Evolutionary conservation across 768 basidiomycete species (phyloP), one percentile per base, ranked within the genome.

Genomic region (Boletus rex-veris): DNA sequence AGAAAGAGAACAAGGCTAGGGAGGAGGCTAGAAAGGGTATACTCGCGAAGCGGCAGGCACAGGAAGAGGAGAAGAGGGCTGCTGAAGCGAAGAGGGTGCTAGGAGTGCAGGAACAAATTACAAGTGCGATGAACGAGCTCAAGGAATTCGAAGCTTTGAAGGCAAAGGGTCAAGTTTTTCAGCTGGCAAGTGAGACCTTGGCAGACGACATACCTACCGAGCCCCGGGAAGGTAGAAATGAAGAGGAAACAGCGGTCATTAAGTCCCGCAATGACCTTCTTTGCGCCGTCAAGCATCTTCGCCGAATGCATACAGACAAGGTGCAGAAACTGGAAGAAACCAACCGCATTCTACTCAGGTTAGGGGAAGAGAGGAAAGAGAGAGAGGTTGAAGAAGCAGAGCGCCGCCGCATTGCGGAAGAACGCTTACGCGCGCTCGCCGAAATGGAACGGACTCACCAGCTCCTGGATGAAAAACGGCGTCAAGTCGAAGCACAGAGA

Each of bases 311-410:
- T 37, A 16, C 46, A n/a, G 58, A 61, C 24, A 65, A 57, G 43
- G 24, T 56, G 42, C 58, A 54, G 31, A 45, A 45, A 44, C 26
- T 68, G 28, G 59, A 61, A 47, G 63, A 59, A 46, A 53, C 43
- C 15, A 54, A 44, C 30, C 46, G 31, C 28, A 51, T 48, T 10
- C 59, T 69, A n/a, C 61, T 53, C 26, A 60, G 48, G 26, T 45
- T 73, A 39, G 62, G 55, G 48, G 65, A 65, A 50, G 64, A 68
- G 52, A 58, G 60, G 48, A 55, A 58, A 35, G 50, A 52, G 41
- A 63, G 56, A 58, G 48, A 42, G 16, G 43, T 30, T 3, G 56
- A 60, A 12, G 62, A 62, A 55, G 61, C 53, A 37, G 57, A 63
- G 35, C 58, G 54, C 30, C 46, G 40, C 7, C 50, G 44, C 24